A percentile compares a stretch with the other conserved stretches of the same genome.
phyloP scores from a whole-genome alignment of 345 rosid genomes.

The Bruguiera gymnorhiza region DNA sequence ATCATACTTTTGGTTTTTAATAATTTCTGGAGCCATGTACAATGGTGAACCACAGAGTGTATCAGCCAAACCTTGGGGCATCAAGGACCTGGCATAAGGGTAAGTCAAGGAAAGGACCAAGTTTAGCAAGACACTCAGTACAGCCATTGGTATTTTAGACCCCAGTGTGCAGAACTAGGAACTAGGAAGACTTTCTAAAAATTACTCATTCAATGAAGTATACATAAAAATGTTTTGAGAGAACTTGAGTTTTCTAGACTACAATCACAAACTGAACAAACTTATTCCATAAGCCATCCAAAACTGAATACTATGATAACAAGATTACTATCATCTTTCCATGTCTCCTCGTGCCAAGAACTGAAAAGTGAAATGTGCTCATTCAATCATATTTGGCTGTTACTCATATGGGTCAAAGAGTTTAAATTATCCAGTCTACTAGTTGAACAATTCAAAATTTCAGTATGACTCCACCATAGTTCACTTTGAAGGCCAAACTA shows the following conservation, averaged over 20 bases:
- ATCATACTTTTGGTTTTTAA: constrained; percentile 69
- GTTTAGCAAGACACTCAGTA: background rate
- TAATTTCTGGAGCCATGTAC: constrained; percentile 91
- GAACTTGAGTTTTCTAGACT: background rate
- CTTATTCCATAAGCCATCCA: background rate
- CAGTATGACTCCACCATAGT: background rate
- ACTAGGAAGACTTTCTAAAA: background rate
- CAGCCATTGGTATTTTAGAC: background rate
- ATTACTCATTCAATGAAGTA: background rate
- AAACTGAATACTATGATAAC: background rate
- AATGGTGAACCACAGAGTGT: constrained; percentile 84
- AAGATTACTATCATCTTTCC: background rate
- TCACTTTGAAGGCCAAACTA: background rate
- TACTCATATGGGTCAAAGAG: no score
- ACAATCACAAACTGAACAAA: background rate
- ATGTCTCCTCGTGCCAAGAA: background rate
- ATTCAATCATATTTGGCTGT: background rate
- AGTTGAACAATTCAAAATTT: no score
- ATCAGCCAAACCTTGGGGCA: constrained; percentile 59
- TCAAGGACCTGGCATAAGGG: constrained; percentile 51
- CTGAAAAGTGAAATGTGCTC: background rate
- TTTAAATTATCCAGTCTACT: background rate
- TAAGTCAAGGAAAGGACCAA: constrained; percentile 10
- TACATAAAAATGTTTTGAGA: background rate
- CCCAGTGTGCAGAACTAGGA: constrained; percentile 2